Evolutionary conservation across 495 filamentous ascomycete genomes (phyloP).

Genomic region (Thermothielavioides terrestris): DNA sequence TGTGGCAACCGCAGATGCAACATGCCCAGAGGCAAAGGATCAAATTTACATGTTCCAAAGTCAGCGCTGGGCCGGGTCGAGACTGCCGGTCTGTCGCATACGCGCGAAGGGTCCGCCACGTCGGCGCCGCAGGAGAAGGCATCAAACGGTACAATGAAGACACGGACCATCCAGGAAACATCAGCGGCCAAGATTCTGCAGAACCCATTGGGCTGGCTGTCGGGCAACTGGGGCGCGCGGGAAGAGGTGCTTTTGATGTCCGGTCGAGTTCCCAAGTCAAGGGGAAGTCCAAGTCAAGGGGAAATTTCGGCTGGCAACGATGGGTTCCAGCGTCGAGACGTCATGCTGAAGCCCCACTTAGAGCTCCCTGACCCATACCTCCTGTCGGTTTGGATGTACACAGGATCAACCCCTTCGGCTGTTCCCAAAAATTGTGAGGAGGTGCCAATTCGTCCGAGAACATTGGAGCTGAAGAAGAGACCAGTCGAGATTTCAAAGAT

Average conservation of each 20-base stretch:
- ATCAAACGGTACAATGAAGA: conserved; percentile 16
- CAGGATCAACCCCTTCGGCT: too few relatives aligned
- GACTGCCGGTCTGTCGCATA: conserved; percentile 31
- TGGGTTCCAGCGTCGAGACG: background rate
- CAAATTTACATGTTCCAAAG: conserved; percentile 43
- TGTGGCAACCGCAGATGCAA: too few relatives aligned
- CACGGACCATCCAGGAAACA: background rate
- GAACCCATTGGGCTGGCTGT: background rate
- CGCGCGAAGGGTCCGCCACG: conserved; percentile 26
- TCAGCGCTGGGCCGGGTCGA: conserved; percentile 33
- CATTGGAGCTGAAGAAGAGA: too few relatives aligned
- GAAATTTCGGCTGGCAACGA: conserved; percentile 1
- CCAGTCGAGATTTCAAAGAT: too few relatives aligned
- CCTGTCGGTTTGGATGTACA: too few relatives aligned
- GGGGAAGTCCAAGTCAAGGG: too few relatives aligned
- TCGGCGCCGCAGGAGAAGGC: conserved; percentile 18
- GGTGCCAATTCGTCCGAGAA: too few relatives aligned
- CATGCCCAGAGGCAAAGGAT: background rate
- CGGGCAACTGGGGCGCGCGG: too few relatives aligned
- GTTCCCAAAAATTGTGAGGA: too few relatives aligned
- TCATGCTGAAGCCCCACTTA: background rate
- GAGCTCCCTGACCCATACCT: too few relatives aligned
- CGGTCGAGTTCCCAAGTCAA: background rate
- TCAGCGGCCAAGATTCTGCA: too few relatives aligned
- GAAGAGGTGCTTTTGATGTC: background rate